Base-by-base conservation (phyloP, 257 asterid genomes). In the Nicotiana tomentosiformis region DNA sequence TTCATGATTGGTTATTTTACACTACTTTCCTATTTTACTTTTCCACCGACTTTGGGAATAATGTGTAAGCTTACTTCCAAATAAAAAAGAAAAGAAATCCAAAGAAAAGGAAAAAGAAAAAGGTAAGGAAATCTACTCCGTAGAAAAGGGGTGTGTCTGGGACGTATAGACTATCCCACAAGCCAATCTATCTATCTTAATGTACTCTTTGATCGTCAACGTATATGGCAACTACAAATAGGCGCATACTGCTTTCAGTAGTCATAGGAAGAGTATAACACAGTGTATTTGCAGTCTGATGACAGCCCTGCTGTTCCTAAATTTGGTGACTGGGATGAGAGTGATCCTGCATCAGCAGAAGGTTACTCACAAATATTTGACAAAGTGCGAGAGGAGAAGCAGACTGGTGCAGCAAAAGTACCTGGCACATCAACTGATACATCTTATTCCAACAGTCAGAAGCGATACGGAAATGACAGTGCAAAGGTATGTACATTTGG, bases 271-370 rank as follows among this genome's bases (percentile, higher is more conserved):
- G 80, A 74, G 10, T 1, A 4, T 76, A 76, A 76, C 30, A 29
- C 9, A 76, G 64, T 76, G 46, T 0, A 51, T 76, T 76, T 81
- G 90, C 90, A 94, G 98, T 93, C 95, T n/a, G 97, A 93, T 87
- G 89, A 87, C 74, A 82, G 93, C 88, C 91, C 92, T 37, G 94
- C 93, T 43, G 94, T 94, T 84, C 98, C 97, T 23, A 93, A 88
- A 83, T 94, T 94, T 32, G 98, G 98, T 17, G 98, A 91, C 15
- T 94, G 98, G 98, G 93, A 94, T 33, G 98, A 91, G 86, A 93
- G 68, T 4, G 93, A 93, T 85, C 97, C 98, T 39, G 83, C 97
- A 51, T 82, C 98, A 53, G 97, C 97, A 16, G 98, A 94, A 89
- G 94, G 92, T 11, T 93, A 83, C 85, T 84, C 90, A 30, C 97